Percentiles rank a stretch among this genome's conserved stretches.
phyloP scores from a whole-genome alignment of 768 basidiomycete species.

The Vararia minispora region DNA sequence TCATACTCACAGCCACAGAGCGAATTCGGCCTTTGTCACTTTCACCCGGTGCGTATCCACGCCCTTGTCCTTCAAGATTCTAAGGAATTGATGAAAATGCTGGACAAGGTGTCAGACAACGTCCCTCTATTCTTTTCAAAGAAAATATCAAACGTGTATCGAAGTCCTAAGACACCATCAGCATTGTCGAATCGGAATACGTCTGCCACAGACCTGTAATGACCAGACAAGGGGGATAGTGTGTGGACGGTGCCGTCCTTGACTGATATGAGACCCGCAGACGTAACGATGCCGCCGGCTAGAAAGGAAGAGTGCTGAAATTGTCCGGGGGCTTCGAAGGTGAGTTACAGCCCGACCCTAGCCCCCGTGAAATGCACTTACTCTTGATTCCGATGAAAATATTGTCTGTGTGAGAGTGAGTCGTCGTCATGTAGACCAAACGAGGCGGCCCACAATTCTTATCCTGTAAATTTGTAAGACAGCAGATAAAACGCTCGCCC shows the following conservation, averaged over 20 bases:
- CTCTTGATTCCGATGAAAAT: conserved; percentile 61
- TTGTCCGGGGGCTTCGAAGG: conserved; percentile 30
- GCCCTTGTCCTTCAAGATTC: conserved; percentile 37
- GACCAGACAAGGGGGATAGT: conserved; percentile 55
- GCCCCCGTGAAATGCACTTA: too few relatives aligned
- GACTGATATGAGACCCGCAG: conserved; percentile 55
- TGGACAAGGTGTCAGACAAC: too few relatives aligned
- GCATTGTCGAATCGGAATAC: background rate
- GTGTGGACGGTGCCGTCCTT: conserved; percentile 49
- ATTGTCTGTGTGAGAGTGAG: conserved; percentile 33
- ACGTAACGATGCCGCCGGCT: conserved; percentile 48
- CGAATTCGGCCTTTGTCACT: conserved; percentile 48
- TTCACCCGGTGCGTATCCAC: conserved; percentile 50
- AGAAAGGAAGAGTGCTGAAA: conserved; percentile 62
- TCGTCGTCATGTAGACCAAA: background rate
- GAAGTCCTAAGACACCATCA: conserved; percentile 30
- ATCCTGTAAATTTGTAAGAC: conserved; percentile 28
- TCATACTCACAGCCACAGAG: conserved; percentile 38
- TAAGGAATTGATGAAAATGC: conserved; percentile 51
- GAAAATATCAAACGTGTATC: conserved; percentile 33
- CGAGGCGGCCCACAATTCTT: conserved; percentile 32
- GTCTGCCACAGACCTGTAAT: conserved; percentile 42
- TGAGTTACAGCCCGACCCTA: too few relatives aligned
- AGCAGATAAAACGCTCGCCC: too few relatives aligned
- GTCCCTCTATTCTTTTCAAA: too few relatives aligned